Percentiles rank a stretch among this genome's conserved stretches.
Evolutionary conservation across 2,329 filamentous ascomycete genomes (phyloP).

Genomic region (Penicillium paneum): DNA sequence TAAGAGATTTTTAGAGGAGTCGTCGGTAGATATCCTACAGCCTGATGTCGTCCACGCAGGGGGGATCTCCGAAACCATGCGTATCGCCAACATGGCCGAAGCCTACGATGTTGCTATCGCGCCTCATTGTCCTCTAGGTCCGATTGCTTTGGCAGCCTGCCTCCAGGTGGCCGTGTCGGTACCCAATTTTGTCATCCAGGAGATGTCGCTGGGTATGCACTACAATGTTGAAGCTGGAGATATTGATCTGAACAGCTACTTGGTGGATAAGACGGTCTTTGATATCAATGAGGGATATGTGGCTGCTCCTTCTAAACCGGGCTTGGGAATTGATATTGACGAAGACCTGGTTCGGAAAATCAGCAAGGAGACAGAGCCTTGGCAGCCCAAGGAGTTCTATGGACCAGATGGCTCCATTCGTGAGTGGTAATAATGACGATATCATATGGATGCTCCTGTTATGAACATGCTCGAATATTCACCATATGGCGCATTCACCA

Average conservation of each 20-base stretch:
- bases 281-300: constrained; percentile 64
- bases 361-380: constrained; percentile 58
- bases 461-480: neutral
- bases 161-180: constrained; percentile 62
- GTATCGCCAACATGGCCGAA: constrained; percentile 69
- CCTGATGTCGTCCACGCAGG: constrained; percentile 70
- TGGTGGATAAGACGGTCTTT: constrained; percentile 63
- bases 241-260: constrained; percentile 65
- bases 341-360: constrained; percentile 64
- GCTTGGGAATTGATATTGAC: constrained; percentile 68
- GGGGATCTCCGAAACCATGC: constrained; percentile 67
- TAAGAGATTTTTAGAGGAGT: constrained; percentile 66
- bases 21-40: constrained; percentile 68
- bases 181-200: constrained; percentile 70
- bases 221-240: constrained; percentile 65
- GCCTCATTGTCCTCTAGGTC: constrained; percentile 70
- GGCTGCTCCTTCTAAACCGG: constrained; percentile 57
- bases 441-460: neutral
- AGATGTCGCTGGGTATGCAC: constrained; percentile 77
- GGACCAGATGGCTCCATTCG: constrained; percentile 64
- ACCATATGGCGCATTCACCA: neutral
- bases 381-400: constrained; percentile 64
- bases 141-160: constrained; percentile 68
- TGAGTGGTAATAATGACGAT: constrained; percentile 56
- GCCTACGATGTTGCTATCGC: constrained; percentile 71